Conservation (phyloP, 805 yeast species). For the Sporopachydermia quercuum region DNA sequence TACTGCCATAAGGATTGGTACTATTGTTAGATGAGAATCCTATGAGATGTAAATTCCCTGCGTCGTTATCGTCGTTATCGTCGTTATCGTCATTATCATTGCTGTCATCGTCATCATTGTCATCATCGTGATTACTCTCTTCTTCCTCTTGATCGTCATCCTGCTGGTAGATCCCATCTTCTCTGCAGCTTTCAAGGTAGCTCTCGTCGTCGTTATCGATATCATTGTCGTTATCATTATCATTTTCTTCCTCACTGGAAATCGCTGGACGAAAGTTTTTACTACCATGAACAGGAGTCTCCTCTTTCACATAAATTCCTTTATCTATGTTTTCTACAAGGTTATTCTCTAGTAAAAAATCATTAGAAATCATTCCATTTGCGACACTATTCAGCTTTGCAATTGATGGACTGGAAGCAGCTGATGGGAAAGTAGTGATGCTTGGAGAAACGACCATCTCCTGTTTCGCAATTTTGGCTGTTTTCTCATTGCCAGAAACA, state of each 20-base stretch:
- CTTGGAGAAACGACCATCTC: no score
- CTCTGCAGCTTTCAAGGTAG: conserved; percentile 5
- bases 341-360: conserved; percentile 50
- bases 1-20: no score
- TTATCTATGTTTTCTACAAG: conserved; percentile 53
- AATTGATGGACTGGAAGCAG: no score
- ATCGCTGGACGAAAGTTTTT: conserved; percentile 27
- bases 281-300: conserved; percentile 54
- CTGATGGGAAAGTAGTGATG: no score
- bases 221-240: conserved; percentile 5
- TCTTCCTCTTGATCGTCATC: conserved; percentile 12
- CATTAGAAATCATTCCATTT: conserved; percentile 27
- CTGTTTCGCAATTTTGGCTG: no score
- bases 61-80: conserved; percentile 6
- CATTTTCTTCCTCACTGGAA: conserved; percentile 10
- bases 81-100: conserved; percentile 10
- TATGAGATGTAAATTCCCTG: conserved; percentile 8
- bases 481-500: no score
- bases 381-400: no score
- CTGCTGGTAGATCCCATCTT: conserved; percentile 8
- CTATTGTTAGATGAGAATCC: no score
- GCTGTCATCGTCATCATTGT: conserved; percentile 7
- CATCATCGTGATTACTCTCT: conserved; percentile 10
- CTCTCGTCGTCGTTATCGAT: conserved; percentile 8
- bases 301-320: conserved; percentile 20